A percentile compares a stretch with the other conserved stretches of the same genome.
Evolutionary conservation across 129 eudicot genomes (phyloP).

Genomic region (Daucus carota): DH1_v3.0 NC_030382.2:41081501-41082000

Average conservation of each 20-base stretch:
- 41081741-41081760: not conserved
- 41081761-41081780: not conserved
- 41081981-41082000: too few relatives aligned
- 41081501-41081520: too few relatives aligned
- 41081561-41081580: too few relatives aligned
- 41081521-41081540: too few relatives aligned
- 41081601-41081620: too few relatives aligned
- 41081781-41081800: not conserved
- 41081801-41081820: not conserved
- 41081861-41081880: not conserved
- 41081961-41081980: too few relatives aligned
- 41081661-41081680: not conserved
- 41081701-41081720: too few relatives aligned
- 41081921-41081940: not conserved
- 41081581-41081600: too few relatives aligned
- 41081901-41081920: not conserved
- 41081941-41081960: not conserved
- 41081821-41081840: not conserved
- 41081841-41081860: not conserved
- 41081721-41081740: not conserved
- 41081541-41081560: too few relatives aligned
- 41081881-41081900: not conserved
- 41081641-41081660: not conserved
- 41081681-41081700: not conserved
- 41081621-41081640: too few relatives aligned